These are phyloP conservation scores for Datura wrightii DNA, from an alignment of 257 asterid species.

Conservation along the genomic window DNA sequence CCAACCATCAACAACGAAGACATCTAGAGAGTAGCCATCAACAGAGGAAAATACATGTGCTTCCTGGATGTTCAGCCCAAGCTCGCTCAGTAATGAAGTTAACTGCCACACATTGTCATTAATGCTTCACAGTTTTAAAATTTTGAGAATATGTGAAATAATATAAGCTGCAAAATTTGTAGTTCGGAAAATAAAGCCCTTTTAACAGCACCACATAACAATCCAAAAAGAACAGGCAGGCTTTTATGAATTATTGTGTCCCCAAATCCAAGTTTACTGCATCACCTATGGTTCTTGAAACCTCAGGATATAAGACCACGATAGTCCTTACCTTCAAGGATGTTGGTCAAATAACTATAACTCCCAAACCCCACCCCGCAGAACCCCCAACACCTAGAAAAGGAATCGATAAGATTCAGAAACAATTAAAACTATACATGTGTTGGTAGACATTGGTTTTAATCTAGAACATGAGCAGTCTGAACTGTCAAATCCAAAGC, in stretches of 20 bases:
- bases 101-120: constrained; percentile 64
- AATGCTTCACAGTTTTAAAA: constrained; percentile 6
- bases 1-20: constrained; percentile 99
- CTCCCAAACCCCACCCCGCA: not conserved
- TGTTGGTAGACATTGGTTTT: not conserved
- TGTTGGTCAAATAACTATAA: not conserved
- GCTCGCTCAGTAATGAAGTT: constrained; percentile 85
- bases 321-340: not conserved
- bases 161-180: not conserved
- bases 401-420: constrained; percentile 12
- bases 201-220: not conserved
- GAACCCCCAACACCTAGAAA: not conserved
- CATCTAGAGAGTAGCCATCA: constrained; percentile 96
- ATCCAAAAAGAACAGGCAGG: not conserved
- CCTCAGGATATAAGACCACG: not conserved
- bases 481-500: constrained; percentile 9
- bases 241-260: constrained; percentile 3
- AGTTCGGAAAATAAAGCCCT: not conserved
- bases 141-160: not conserved
- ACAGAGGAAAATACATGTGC: constrained; percentile 97
- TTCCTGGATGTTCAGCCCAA: constrained; percentile 96
- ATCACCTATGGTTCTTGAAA: constrained; percentile 4
- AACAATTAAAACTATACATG: not conserved
- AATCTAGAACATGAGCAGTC: not conserved
- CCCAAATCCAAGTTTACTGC: not conserved